phyloP scores from a whole-genome alignment of 2,329 filamentous ascomycete genomes.

The Penicillium polonicum region DNA sequence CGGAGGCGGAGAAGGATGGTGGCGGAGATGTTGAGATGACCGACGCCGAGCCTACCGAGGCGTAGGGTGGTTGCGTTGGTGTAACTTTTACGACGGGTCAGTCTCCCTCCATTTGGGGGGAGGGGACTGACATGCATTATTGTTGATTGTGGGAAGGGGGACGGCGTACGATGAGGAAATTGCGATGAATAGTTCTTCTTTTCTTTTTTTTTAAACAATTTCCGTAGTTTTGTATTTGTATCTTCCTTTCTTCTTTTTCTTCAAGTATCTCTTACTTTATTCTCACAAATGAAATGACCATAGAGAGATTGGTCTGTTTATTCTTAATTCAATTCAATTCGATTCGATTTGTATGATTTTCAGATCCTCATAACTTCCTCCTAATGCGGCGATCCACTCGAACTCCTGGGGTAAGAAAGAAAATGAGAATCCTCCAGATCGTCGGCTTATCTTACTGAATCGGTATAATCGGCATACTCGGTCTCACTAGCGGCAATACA shows the following conservation, averaged over 20 bases:
- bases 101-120: background rate
- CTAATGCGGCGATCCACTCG: background rate
- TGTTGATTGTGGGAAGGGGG: constrained; percentile 1
- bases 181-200: constrained; percentile 9
- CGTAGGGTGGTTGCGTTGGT: constrained; percentile 10
- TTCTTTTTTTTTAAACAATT: background rate
- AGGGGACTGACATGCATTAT: constrained; percentile 1
- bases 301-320: background rate
- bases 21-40: constrained; percentile 35
- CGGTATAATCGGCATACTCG: background rate
- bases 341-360: no score
- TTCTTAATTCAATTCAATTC: background rate
- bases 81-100: constrained; percentile 5
- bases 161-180: constrained; percentile 19
- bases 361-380: background rate
- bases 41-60: constrained; percentile 31
- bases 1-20: constrained; percentile 18
- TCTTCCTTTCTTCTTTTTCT: background rate
- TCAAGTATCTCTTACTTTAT: constrained; percentile 12
- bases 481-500: background rate
- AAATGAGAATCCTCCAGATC: background rate
- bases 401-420: background rate
- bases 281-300: constrained; percentile 3
- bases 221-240: constrained; percentile 12
- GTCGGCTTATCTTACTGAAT: background rate